Percentiles rank a stretch among this genome's conserved stretches.
These are phyloP conservation scores for Monilinia fructicola DNA, from an alignment of 2,329 filamentous ascomycete species.

Conservation along the genomic window DNA sequence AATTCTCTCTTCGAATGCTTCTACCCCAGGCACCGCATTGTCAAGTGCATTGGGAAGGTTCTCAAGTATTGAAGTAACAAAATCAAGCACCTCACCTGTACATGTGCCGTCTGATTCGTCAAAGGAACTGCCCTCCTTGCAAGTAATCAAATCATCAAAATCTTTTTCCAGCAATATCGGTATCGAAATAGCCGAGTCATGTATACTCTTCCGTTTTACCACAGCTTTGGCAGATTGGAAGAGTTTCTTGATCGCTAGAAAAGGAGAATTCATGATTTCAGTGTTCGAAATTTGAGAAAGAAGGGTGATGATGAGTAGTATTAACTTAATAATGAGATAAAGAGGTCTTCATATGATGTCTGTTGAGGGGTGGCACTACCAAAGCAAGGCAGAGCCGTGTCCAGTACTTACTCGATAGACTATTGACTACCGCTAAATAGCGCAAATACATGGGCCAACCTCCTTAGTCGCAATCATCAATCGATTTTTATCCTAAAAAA, in stretches of 20 bases:
- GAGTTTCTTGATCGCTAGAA: not conserved
- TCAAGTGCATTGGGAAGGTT: too few relatives aligned
- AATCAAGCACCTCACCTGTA: not conserved
- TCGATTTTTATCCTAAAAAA: not conserved
- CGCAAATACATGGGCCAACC: not conserved
- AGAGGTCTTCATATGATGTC: not conserved
- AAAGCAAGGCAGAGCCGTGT: not conserved
- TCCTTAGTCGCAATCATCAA: not conserved
- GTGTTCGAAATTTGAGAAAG: not conserved
- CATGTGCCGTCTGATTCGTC: not conserved
- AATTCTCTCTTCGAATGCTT: too few relatives aligned
- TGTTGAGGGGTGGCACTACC: not conserved
- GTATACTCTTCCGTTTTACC: not conserved
- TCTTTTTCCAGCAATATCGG: not conserved
- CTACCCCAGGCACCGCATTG: too few relatives aligned
- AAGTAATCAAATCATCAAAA: not conserved
- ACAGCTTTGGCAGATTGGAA: not conserved
- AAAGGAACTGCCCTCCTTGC: not conserved
- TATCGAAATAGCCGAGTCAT: not conserved
- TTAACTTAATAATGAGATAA: not conserved
- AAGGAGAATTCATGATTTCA: not conserved
- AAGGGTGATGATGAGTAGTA: not conserved
- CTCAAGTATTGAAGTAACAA: not conserved
- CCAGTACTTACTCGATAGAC: not conserved
- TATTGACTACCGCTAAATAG: not conserved